Evolutionary conservation across 192 early-diverging fungal species (phyloP), one percentile per base, ranked within the genome.

Genomic region (Glomus cerebriforme): DNA sequence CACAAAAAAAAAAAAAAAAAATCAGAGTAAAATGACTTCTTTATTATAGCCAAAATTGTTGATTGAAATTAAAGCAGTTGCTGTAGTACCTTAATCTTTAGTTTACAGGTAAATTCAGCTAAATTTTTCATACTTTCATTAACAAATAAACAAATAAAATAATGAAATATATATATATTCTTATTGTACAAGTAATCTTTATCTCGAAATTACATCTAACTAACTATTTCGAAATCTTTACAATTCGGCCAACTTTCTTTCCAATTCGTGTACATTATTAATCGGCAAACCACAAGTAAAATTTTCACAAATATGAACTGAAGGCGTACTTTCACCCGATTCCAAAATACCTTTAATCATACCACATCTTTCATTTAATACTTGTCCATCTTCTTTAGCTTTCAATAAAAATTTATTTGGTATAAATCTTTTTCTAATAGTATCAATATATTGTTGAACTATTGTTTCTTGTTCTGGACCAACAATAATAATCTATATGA

Each of bases 241-340:
- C 5, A 22, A 54, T 54, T 54, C 15, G 22, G 19, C 2, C 6
- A 71, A 17, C 22, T 71, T 71, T 22, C 80, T 73, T 31, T 80
- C 58, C 10, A 90, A 68, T 47, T 82, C 75, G 19, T 81, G 81
- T 13, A 82, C 35, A 24, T 69, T 59, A n/a, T 66, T 26, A 19
- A 89, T 82, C 12, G 90, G 88, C 74, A 88, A 62, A 24, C 88
- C 83, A 79, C 90, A 91, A 1, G 84, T 85, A 59, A 87, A 89
- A 45, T 87, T 84, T 54, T 85, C 83, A 63, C 90, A 91, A 22
- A 91, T 84, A 77, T 81, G 86, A 34, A 85, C 82, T 17, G 74
- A 29, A 29, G 81, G 72, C 19, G 65, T 62, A 7, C 24, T 47
- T 13, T 54, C 45, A 9, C 59, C 37, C 17, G 79, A 22, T 79